These are phyloP conservation scores for Spatholobus suberectus DNA, from an alignment of 306 rosid species.

Conservation along the genomic window DNA sequence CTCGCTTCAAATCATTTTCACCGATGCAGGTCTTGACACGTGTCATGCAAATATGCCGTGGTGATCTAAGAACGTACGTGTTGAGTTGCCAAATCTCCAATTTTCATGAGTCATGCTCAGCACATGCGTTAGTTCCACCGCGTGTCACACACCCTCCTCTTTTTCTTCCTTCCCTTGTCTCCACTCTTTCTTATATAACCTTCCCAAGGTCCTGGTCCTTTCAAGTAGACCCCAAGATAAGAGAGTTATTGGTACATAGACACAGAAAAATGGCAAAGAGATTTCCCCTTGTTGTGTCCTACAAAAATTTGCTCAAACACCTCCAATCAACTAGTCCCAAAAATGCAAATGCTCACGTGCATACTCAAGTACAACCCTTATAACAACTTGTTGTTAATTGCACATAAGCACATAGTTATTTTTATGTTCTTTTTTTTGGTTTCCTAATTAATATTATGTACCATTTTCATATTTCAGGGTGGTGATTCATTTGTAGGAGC, in stretches of 20 bases:
- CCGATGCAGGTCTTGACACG: slow-evolving; percentile 11
- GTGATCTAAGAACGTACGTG: neutral
- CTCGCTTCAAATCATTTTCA: neutral
- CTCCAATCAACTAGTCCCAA: slow-evolving; percentile 32
- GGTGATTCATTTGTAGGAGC: slow-evolving; percentile 37
- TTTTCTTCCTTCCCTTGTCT: neutral
- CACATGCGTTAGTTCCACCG: slow-evolving; percentile 3
- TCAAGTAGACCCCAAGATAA: neutral
- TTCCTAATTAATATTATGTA: neutral
- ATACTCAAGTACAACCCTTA: slow-evolving; percentile 30
- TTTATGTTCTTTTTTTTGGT: neutral
- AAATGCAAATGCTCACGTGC: slow-evolving; percentile 34
- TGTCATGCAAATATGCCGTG: slow-evolving; percentile 11
- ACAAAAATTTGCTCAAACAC: slow-evolving; percentile 32
- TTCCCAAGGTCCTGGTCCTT: neutral
- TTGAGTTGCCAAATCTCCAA: slow-evolving; percentile 11
- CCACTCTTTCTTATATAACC: neutral
- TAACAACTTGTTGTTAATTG: neutral
- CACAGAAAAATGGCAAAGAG: slow-evolving; percentile 49
- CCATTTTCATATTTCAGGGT: slow-evolving; percentile 17
- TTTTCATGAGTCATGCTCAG: slow-evolving; percentile 29
- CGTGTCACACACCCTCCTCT: slow-evolving; percentile 37
- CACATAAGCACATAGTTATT: neutral
- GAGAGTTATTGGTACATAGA: neutral
- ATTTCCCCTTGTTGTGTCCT: slow-evolving; percentile 17